Conservation (phyloP, 2,329 filamentous ascomycete species). For the Whalleya microplaca region DNA sequence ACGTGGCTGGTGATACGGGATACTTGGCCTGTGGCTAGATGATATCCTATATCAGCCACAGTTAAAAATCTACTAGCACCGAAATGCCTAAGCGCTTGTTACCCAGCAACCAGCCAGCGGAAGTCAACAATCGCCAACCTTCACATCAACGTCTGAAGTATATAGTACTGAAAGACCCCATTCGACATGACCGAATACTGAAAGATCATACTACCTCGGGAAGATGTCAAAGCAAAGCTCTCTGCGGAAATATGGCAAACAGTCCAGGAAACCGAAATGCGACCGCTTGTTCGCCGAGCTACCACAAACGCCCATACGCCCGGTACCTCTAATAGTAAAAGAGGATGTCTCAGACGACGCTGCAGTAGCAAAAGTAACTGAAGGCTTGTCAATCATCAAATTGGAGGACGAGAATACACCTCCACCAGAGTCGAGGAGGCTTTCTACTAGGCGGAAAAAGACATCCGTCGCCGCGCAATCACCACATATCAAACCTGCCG, state of each 20-base stretch:
- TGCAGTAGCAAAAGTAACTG: constrained; percentile 38
- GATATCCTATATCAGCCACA: too few species aligned
- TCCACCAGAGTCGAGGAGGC: constrained; percentile 10
- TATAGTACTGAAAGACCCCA: background rate
- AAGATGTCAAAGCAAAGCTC: constrained; percentile 51
- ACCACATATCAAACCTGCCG: constrained; percentile 13
- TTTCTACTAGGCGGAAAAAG: constrained; percentile 25
- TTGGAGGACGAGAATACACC: constrained; percentile 31
- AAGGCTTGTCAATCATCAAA: constrained; percentile 35
- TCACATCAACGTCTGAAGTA: background rate
- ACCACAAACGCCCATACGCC: constrained; percentile 52
- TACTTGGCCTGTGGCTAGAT: too few species aligned
- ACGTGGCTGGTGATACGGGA: background rate
- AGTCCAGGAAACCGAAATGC: constrained; percentile 49
- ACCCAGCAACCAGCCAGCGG: constrained; percentile 14
- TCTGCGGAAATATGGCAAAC: constrained; percentile 56
- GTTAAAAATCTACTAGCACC: background rate
- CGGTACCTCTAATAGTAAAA: constrained; percentile 8
- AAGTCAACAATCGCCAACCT: constrained; percentile 30
- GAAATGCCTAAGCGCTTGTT: constrained; percentile 2
- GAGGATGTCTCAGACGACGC: constrained; percentile 28
- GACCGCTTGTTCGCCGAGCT: constrained; percentile 56
- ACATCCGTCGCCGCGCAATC: constrained; percentile 20
- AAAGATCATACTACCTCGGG: constrained; percentile 2
- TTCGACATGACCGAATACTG: background rate